A percentile compares a stretch with the other conserved stretches of the same genome.
Conservation (phyloP, 2,329 filamentous ascomycete species). For the Calcarisporium arbuscula region DNA sequence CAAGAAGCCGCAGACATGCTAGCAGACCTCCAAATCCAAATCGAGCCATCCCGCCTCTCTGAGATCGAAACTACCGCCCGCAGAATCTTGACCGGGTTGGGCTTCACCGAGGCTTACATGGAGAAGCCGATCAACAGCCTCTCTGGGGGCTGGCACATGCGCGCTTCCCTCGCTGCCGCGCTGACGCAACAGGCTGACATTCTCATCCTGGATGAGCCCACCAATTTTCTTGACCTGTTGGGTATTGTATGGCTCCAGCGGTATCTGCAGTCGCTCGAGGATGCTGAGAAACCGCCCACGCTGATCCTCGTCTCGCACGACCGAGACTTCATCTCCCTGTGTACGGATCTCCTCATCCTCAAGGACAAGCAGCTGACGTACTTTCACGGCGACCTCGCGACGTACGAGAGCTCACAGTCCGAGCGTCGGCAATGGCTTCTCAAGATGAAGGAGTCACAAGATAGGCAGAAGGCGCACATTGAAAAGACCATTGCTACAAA, state of each 20-base stretch:
- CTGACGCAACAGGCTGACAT: conserved; percentile 71
- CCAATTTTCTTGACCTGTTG: conserved; percentile 77
- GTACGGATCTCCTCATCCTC: conserved; percentile 72
- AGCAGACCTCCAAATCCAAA: conserved; percentile 58
- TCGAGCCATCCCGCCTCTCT: conserved; percentile 59
- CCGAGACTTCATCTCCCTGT: conserved; percentile 69
- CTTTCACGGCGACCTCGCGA: conserved; percentile 68
- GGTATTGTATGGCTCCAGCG: conserved; percentile 81
- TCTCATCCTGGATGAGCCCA: conserved; percentile 78
- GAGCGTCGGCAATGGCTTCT: conserved; percentile 63
- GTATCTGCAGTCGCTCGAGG: conserved; percentile 55
- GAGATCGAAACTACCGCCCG: conserved; percentile 61
- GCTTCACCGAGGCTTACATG: conserved; percentile 60
- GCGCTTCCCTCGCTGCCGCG: conserved; percentile 56
- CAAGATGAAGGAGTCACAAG: conserved; percentile 76
- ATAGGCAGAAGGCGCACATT: conserved; percentile 74
- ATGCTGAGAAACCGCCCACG: conserved; percentile 51
- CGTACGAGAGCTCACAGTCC: conserved; percentile 62
- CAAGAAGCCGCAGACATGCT: conserved; percentile 65
- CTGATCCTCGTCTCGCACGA: conserved; percentile 80
- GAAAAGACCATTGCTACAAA: conserved; percentile 71
- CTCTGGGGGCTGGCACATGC: conserved; percentile 74
- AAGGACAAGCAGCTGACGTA: conserved; percentile 65
- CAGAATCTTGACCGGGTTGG: conserved; percentile 61
- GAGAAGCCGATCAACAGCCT: conserved; percentile 55